Conservation (phyloP, 495 filamentous ascomycete genomes). For the Neurospora pannonica region DNA sequence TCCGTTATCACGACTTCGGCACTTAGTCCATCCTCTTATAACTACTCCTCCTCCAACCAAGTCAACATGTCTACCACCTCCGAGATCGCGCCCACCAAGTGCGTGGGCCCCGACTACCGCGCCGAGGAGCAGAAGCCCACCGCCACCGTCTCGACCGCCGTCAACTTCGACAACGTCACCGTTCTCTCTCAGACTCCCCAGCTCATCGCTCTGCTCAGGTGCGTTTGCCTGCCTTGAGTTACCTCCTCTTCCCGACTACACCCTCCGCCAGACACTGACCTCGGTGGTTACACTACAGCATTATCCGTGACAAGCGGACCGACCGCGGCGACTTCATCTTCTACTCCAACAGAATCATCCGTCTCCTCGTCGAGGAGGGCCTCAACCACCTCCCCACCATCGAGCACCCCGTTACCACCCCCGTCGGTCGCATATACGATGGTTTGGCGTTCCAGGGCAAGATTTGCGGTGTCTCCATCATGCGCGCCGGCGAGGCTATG, state of each 20-base stretch:
- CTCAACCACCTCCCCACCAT: slow-evolving; percentile 92
- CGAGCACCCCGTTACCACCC: slow-evolving; percentile 78
- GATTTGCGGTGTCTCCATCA: slow-evolving; percentile 96
- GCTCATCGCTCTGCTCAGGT: slow-evolving; percentile 95
- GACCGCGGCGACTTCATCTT: slow-evolving; percentile 94
- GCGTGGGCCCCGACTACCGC: slow-evolving; percentile 71
- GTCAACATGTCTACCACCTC: slow-evolving; percentile 1
- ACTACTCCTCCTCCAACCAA: not conserved
- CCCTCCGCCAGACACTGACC: slow-evolving; percentile 6
- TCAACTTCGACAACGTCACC: slow-evolving; percentile 80
- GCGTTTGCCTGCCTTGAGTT: slow-evolving; percentile 34
- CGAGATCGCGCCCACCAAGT: slow-evolving; percentile 50
- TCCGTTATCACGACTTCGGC: not conserved
- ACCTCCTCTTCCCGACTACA: not conserved
- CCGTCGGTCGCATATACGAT: slow-evolving; percentile 77
- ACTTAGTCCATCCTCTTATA: not conserved
- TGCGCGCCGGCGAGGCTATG: slow-evolving; percentile 97
- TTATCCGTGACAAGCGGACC: slow-evolving; percentile 88
- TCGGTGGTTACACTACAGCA: slow-evolving; percentile 42
- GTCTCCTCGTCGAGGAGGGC: slow-evolving; percentile 94
- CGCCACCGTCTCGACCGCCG: slow-evolving; percentile 77
- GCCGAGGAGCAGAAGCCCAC: slow-evolving; percentile 71
- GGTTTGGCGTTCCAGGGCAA: slow-evolving; percentile 95
- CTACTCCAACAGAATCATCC: slow-evolving; percentile 97
- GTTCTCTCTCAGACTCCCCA: slow-evolving; percentile 90